These are phyloP conservation scores for Tricladium varicosporioides DNA, from an alignment of 2,329 filamentous ascomycete genomes.

Conservation along the genomic window DNA sequence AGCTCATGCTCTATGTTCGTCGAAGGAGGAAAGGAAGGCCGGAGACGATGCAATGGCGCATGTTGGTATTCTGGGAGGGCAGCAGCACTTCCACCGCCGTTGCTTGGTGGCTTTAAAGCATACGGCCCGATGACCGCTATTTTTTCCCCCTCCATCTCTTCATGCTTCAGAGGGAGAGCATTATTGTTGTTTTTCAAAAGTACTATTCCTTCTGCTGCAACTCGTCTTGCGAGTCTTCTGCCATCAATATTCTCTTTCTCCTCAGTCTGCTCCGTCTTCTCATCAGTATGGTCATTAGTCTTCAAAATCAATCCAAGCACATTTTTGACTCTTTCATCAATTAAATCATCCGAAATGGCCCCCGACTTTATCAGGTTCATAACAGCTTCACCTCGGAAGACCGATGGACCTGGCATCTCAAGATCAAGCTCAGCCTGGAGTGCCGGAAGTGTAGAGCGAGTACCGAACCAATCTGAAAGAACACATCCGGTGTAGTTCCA, in stretches of 20 bases:
- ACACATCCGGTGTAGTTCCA: slow-evolving; percentile 34
- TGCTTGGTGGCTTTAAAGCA: slow-evolving; percentile 18
- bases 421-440: slow-evolving; percentile 35
- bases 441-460: slow-evolving; percentile 24
- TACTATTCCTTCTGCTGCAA: slow-evolving; percentile 26
- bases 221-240: slow-evolving; percentile 42
- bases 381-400: slow-evolving; percentile 18
- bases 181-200: slow-evolving; percentile 27
- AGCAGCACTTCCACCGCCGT: slow-evolving; percentile 26
- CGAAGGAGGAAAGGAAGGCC: background rate
- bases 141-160: background rate
- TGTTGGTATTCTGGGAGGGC: slow-evolving; percentile 19
- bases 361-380: slow-evolving; percentile 9
- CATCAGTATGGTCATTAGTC: background rate
- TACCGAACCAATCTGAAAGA: slow-evolving; percentile 36
- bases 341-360: background rate
- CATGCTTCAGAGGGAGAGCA: slow-evolving; percentile 20
- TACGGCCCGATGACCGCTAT: slow-evolving; percentile 24
- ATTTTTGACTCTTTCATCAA: slow-evolving; percentile 10
- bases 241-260: slow-evolving; percentile 20
- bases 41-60: background rate
- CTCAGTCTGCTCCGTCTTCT: slow-evolving; percentile 15
- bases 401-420: slow-evolving; percentile 35
- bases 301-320: slow-evolving; percentile 10
- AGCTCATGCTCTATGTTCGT: background rate